Evolutionary conservation across 176 grass and related monocot species (phyloP).

Genomic region (Dactylis glomerata): DNA sequence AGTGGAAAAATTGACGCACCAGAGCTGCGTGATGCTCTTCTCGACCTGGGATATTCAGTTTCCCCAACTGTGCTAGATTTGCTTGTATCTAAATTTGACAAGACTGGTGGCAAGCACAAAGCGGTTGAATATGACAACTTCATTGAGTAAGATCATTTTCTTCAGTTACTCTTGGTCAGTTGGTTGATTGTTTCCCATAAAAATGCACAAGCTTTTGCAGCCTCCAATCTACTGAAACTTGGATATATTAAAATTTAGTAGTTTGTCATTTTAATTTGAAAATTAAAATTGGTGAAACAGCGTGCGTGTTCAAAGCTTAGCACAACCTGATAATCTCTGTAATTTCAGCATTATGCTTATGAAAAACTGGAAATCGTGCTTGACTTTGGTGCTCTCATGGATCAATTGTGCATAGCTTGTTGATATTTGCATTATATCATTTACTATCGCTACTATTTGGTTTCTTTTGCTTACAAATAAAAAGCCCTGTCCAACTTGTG

Average conservation of each 20-base stretch:
- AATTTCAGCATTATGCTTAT: neutral
- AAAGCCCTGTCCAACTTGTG: neutral
- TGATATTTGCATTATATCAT: neutral
- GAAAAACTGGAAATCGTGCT: neutral
- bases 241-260: neutral
- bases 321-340: neutral
- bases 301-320: neutral
- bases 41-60: slow-evolving; percentile 89
- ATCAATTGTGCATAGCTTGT: neutral
- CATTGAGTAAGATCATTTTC: slow-evolving; percentile 70
- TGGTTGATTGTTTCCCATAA: neutral
- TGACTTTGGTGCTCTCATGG: neutral
- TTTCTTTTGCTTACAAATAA: neutral
- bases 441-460: neutral
- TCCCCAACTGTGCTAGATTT: slow-evolving; percentile 77
- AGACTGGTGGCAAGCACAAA: slow-evolving; percentile 80
- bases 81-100: slow-evolving; percentile 92
- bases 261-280: neutral
- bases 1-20: slow-evolving; percentile 79
- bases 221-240: neutral
- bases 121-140: slow-evolving; percentile 97
- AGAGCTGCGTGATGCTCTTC: slow-evolving; percentile 86
- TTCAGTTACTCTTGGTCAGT: neutral
- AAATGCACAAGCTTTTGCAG: neutral
- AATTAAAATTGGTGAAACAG: neutral